Evolutionary conservation across 2,329 filamentous ascomycete genomes (phyloP), one percentile per base, ranked within the genome.

Genomic region (Emydomyces testavorans): DNA sequence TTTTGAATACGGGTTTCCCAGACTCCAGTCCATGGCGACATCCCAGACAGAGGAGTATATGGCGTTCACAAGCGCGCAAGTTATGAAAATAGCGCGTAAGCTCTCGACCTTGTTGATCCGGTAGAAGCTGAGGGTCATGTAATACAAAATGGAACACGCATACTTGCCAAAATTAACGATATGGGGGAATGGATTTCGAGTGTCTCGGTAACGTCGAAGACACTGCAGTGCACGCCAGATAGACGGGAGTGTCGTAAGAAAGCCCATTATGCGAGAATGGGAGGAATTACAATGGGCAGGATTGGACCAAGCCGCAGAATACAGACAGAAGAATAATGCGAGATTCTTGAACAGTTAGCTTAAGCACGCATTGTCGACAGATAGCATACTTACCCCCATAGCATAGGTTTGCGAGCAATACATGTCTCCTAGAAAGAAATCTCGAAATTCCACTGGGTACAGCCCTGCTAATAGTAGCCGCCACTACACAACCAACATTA

Each of bases 351-450:
- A 32, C 7, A 20, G 47, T 65, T 42, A 66, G 59, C 34, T 10
- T n/a, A 5, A 11, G 35, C 40, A 46, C 51, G 42, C 28, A 35
- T 16, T 43, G 28, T 10, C 6, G 24, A 4, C 36, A 10, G 4
- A 20, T 18, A n/a, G 4, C 32, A 24, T 35, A 77, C 83, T 70
- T 73, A 90, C 85, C 52, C 85, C 83, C 66, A 86, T 85, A 13
- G 83, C 77, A 65, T 98, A 98, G 4, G 89, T 94, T 48, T 94
- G 73, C 2, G 92, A 96, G 66, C 90, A 96, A 65, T 94, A 94
- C 74, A 96, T 95, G 62, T 98, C 92, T 45, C 92, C 92, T 0
- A 96, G 75, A 65, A 95, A 96, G 68, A 98, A 96, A 65, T 98
- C 92, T 50, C 89, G 79, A 63, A 96, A 98, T 62, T 96, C 90